phyloP scores from a whole-genome alignment of 805 yeast species.

The Metschnikowia chrysomelidarum region DNA sequence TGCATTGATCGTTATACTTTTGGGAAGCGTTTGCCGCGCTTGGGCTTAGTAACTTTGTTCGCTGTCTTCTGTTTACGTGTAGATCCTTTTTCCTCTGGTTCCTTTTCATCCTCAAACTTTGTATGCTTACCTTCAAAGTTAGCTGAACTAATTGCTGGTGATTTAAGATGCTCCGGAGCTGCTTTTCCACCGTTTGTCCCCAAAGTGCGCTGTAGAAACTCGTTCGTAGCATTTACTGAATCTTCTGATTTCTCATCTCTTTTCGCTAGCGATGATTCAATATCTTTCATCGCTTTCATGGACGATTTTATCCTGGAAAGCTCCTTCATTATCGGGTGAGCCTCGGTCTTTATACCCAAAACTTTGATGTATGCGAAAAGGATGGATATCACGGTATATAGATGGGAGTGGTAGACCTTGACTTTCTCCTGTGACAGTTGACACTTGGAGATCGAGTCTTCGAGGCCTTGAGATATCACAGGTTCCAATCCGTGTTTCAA shows the following conservation, averaged over 20 bases:
- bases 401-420: constrained; percentile 35
- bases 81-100: not conserved
- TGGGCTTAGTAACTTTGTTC: constrained; percentile 7
- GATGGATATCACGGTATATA: constrained; percentile 56
- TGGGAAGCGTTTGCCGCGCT: constrained; percentile 1
- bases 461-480: constrained; percentile 37
- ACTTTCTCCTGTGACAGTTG: constrained; percentile 25
- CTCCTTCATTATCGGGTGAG: constrained; percentile 67
- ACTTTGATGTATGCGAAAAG: constrained; percentile 59
- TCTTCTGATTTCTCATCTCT: constrained; percentile 22
- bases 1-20: not conserved
- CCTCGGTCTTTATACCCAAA: constrained; percentile 53
- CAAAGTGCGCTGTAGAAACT: constrained; percentile 46
- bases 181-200: constrained; percentile 37
- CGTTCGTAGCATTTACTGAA: constrained; percentile 38
- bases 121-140: constrained; percentile 57
- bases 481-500: constrained; percentile 36
- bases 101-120: constrained; percentile 35
- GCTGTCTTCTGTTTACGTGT: constrained; percentile 4
- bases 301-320: constrained; percentile 64
- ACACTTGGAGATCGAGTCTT: constrained; percentile 31
- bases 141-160: constrained; percentile 52
- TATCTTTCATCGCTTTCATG: constrained; percentile 54
- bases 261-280: constrained; percentile 24
- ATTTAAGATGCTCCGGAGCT: constrained; percentile 23